A percentile compares a stretch with the other conserved stretches of the same genome.
Evolutionary conservation across 2,329 filamentous ascomycete species (phyloP).

Genomic region (Pestalotiopsis sp.): DNA sequence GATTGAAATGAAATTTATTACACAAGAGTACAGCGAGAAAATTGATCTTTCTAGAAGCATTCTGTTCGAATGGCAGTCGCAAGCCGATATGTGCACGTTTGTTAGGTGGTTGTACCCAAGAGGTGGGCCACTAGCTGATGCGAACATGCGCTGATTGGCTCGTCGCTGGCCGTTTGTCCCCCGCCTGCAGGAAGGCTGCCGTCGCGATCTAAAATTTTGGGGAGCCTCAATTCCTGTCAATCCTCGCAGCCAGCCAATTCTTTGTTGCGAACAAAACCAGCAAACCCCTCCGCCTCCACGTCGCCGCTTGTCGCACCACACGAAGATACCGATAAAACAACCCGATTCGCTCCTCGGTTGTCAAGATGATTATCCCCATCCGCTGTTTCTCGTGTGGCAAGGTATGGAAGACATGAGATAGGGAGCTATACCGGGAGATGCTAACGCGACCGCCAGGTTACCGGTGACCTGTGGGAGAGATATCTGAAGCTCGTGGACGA

Average conservation of each 20-base stretch:
- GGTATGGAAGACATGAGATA: constrained; percentile 55
- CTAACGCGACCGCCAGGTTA: constrained; percentile 64
- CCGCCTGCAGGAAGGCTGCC: constrained; percentile 3
- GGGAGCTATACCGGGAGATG: constrained; percentile 7
- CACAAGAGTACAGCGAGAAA: too few relatives aligned
- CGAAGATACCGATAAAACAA: not conserved
- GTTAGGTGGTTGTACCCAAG: not conserved
- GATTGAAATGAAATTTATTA: too few relatives aligned
- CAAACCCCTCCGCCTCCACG: not conserved
- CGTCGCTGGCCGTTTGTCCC: not conserved
- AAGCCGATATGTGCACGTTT: too few relatives aligned
- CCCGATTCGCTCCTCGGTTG: not conserved
- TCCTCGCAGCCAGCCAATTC: not conserved
- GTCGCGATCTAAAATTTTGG: constrained; percentile 8
- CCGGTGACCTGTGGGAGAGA: constrained; percentile 95
- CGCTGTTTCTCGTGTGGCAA: constrained; percentile 99
- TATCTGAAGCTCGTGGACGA: constrained; percentile 89
- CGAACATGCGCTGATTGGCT: constrained; percentile 10
- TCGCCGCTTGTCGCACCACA: not conserved
- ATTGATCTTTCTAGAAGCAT: not conserved
- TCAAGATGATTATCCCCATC: constrained; percentile 95
- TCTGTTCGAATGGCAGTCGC: not conserved
- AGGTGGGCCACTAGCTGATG: not conserved
- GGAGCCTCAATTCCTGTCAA: constrained; percentile 7
- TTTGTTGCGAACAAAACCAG: constrained; percentile 6